Base-by-base conservation (phyloP, 192 early-diverging fungal species). In the Rhizophagus clarus region DNA sequence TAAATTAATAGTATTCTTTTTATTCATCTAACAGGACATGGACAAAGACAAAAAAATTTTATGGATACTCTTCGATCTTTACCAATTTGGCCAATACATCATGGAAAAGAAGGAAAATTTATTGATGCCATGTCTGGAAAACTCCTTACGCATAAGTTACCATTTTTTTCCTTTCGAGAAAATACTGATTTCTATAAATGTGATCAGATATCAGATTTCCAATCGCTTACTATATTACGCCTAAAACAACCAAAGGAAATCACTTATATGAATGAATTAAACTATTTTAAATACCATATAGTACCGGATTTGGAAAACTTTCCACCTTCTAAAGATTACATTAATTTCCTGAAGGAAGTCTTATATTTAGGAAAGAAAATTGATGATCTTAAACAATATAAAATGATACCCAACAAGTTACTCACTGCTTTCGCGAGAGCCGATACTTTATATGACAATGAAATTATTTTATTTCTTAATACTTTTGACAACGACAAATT, bases 401-500 rank as follows among this genome's bases (percentile, higher is more conserved):
- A 14, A 8, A n/a, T 61, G 1, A 4, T 74, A 37, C 68, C 68
- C n/a, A 70, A 70, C 34, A 70, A 70, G 10, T 70, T 37, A 37
- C 31, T 70, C 22, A 40, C 20, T 0, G 20, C 17, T 37, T 11
- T 74, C 15, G 72, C 24, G 2, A 56, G 29, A 60, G 49, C 72
- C 3, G 7, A 17, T 17, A 28, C 11, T 20, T 34, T 74, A 31
- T 74, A 74, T 32, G 49, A 74, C 11, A 9, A 1, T 15, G 26
- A 56, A 14, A 5, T 32, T 8, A 4, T 14, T 15, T 22, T 32
- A 60, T 74, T 74, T 60, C 47, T 5, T 15, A 60, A 12, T 22
- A 34, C 22, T 31, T 74, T 74, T 74, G 72, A 26, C 14, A 28
- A 2, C 8, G 28, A 74, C 29, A 56, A 29, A 22, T 74, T 74